Evolutionary conservation across 441 rosid genomes (phyloP), one percentile per base, ranked within the genome.

Genomic region (Melastoma candidum): DNA sequence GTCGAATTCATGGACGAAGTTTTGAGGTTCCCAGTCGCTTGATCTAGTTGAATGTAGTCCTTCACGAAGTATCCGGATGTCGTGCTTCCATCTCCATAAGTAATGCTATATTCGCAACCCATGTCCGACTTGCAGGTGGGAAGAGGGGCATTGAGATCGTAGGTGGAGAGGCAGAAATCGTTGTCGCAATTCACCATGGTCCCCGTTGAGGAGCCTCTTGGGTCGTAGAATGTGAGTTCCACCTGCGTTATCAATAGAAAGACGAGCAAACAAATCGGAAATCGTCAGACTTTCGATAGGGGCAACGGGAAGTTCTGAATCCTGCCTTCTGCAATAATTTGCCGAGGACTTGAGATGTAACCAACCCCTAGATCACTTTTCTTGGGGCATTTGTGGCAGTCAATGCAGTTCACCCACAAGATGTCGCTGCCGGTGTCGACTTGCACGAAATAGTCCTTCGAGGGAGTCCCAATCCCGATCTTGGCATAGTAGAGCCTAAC

Each of bases 81-180:
- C 17, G 59, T 17, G 49, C 60, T 62, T 44, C 66, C 66, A 44
- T 62, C 66, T 24, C 66, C 66, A 48, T 62, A 62, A 24, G 11
- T 48, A 12, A 62, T 54, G 32, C 45, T 47, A 22, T 62, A 62
- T 12, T 26, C 24, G 49, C 66, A 62, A 4, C 7, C 26, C 60
- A 44, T 0, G 41, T 49, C 4, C 0, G 59, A 12, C 44, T 12
- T 48, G 47, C 66, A 62, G 36, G 44, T 49, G 7, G 12, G 49
- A 3, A 48, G 26, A 11, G 2, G 22, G 13, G 29, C 51, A 7
- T 13, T 14, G 49, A 36, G 41, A 36, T 36, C 41, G 7, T 48
- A 14, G 12, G 55, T 12, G 12, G 48, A 6, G 12, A 11, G 11
- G 66, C 66, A 62, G 32, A 54, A 62, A 3, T 49, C 13, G 13